Base-by-base conservation (phyloP, 768 basidiomycete genomes). In the Tylopilus subfusipes region DNA sequence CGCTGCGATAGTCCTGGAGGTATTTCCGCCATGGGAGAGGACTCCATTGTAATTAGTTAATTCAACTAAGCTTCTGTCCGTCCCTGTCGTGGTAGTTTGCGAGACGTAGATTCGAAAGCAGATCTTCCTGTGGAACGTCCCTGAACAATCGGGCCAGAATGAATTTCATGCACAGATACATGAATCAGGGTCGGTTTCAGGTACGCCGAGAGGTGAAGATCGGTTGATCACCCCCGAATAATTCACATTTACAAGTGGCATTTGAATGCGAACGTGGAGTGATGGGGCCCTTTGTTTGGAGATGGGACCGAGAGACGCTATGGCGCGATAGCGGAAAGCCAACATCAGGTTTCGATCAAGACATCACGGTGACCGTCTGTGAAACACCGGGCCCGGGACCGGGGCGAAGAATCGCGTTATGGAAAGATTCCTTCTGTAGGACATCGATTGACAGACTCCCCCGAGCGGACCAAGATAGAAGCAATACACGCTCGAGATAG, bases 151-250 rank as follows among this genome's bases (percentile, higher is more conserved):
- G 49, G 58, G 22, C 25, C 43, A 14, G 55, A 64, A 64, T 64
- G 64, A 65, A 67, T 42, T 42, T 44, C 60, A 58, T 53, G 44
- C 52, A 48, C 9, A 11, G 18, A 27, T 43, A 48, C 56, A 63
- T 68, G 58, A 63, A 57, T 61, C 66, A 66, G 65, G 66, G 66
- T 61, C 66, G 50, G 22, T 19, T 19, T 57, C 66, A 58, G 63
- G 61, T 58, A 63, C 63, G 27, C 24, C 36, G 18, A 39, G 25
- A 22, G 36, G 7, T 43, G 49, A 56, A 56, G 56, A 65, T 66
- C 55, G 54, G 43, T 46, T 27, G 34, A 65, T 63, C 58, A 55
- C 22, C 24, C 27, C 8, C 9, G 38, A 13, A 38, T 9, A 19
- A 2, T 29, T 50, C 39, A 22, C 29, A 14, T 12, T 30, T 18